Base-by-base conservation (phyloP, 371 early-diverging fungal genomes). In the Chytridium lagenaria region DNA sequence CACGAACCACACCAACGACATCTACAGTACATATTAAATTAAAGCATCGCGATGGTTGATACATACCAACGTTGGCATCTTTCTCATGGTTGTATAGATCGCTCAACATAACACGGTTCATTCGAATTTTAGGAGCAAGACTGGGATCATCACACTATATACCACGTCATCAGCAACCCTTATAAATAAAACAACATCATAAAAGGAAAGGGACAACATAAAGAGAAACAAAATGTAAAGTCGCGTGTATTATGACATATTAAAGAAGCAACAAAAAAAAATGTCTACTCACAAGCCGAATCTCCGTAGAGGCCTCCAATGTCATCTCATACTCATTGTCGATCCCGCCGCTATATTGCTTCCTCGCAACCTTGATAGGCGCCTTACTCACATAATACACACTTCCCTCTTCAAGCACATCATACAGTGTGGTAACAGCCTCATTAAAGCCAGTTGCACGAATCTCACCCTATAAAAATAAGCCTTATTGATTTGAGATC, bases 311-410 rank as follows among this genome's bases (percentile, higher is more conserved):
- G 51, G 85, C 71, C 31, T 97, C 96, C 55, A 97, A 81, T 0
- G 89, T 83, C 70, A 99, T 83, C 79, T 99, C 99, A 76, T 98
- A 99, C 71, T 97, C 93, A 78, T 95, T 93, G 75, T 92, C 83
- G 59, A 93, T 80, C 33, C 85, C 90, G 23, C 69, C 80, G 36
- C 88, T 91, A 74, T 89, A 98, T 77, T 94, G 92, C 78, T 91
- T 92, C 67, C 92, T 94, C 12, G 98, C 97, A 81, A 90, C 85
- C 74, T 92, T 92, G 23, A 98, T 89, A 63, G 86, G 84, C 31
- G 92, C 94, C 55, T 90, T 90, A 28, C 94, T 92, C 57, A 99
- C 79, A 71, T 91, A 94, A 74, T 95, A 99, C 5, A 93, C 86
- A 77, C 92, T 88, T 71, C 90, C 92, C 49, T 92, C 90, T 68